Percentiles rank a stretch among this genome's conserved stretches.
Conservation (phyloP, 108 stramenopile species). For the Schizochytrium sp. region DNA sequence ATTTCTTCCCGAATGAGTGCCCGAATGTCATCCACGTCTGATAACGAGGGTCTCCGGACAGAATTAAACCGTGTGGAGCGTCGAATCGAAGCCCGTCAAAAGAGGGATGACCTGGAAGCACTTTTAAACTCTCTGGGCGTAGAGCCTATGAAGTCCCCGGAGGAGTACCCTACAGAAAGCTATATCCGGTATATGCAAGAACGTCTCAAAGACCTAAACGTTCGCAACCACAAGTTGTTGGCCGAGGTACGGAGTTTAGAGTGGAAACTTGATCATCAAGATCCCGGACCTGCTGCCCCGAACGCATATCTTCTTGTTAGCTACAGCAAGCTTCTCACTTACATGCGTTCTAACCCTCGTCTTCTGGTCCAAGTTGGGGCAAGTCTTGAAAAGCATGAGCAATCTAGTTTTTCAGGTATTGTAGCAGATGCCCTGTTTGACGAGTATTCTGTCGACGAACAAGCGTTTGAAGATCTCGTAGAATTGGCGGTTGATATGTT, state of each 20-base stretch:
- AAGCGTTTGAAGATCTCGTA: background rate
- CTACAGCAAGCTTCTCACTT: conserved; percentile 37
- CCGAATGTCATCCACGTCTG: too few species aligned
- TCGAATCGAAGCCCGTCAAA: conserved; percentile 12
- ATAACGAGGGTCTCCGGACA: background rate
- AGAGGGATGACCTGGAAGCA: background rate
- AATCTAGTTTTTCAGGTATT: background rate
- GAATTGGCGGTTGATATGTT: conserved; percentile 29
- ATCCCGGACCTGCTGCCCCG: background rate
- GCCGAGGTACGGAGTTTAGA: conserved; percentile 46
- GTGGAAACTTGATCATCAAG: conserved; percentile 36
- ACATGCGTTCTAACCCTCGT: background rate
- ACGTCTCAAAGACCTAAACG: conserved; percentile 20
- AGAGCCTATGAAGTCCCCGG: conserved; percentile 25
- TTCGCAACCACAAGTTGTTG: conserved; percentile 31
- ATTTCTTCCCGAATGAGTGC: too few species aligned
- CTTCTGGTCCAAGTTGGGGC: conserved; percentile 39
- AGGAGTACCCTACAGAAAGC: conserved; percentile 42
- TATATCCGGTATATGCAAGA: background rate
- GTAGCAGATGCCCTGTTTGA: conserved; percentile 46
- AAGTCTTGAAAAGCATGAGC: background rate
- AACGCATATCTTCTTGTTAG: conserved; percentile 41
- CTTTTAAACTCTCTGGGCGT: background rate
- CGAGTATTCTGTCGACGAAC: conserved; percentile 42
- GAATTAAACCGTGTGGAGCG: conserved; percentile 33